phyloP scores from a whole-genome alignment of 139 green algal species.

The Coelastrella sp. region DNA sequence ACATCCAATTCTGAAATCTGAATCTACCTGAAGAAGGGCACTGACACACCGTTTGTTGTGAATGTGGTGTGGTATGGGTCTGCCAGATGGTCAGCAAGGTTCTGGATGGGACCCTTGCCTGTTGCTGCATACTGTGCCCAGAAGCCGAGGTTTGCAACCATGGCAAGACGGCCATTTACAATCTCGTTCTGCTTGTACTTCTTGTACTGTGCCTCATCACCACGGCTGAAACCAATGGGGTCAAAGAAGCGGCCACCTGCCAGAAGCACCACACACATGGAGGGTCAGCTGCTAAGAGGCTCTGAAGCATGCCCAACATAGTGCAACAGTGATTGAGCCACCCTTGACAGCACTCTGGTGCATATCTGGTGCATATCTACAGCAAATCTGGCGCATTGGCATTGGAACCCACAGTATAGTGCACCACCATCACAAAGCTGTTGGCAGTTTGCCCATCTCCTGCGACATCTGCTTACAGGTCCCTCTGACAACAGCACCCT shows the following conservation, averaged over 20 bases:
- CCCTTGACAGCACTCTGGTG: too few relatives aligned
- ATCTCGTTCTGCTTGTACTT: conserved; percentile 92
- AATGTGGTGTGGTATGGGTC: conserved; percentile 71
- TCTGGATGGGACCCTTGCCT: conserved; percentile 80
- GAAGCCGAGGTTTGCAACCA: conserved; percentile 85
- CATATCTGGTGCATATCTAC: too few relatives aligned
- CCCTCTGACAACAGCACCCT: too few relatives aligned
- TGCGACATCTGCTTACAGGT: too few relatives aligned
- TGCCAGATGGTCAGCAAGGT: conserved; percentile 59
- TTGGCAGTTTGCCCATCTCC: too few relatives aligned
- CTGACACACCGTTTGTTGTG: conserved; percentile 70
- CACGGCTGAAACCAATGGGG: conserved; percentile 81
- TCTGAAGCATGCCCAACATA: too few relatives aligned
- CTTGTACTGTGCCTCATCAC: conserved; percentile 64
- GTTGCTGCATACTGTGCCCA: conserved; percentile 86
- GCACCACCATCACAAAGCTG: not conserved
- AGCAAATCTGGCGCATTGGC: too few relatives aligned
- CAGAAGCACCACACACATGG: not conserved
- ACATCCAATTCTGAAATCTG: too few relatives aligned
- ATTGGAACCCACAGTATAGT: too few relatives aligned
- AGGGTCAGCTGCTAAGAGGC: not conserved
- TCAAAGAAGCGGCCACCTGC: conserved; percentile 83
- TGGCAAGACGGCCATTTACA: conserved; percentile 92
- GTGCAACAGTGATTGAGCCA: too few relatives aligned
- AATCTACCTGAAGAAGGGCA: conserved; percentile 44